phyloP scores from a whole-genome alignment of 495 filamentous ascomycete genomes.

The Copromyces sp. region DNA sequence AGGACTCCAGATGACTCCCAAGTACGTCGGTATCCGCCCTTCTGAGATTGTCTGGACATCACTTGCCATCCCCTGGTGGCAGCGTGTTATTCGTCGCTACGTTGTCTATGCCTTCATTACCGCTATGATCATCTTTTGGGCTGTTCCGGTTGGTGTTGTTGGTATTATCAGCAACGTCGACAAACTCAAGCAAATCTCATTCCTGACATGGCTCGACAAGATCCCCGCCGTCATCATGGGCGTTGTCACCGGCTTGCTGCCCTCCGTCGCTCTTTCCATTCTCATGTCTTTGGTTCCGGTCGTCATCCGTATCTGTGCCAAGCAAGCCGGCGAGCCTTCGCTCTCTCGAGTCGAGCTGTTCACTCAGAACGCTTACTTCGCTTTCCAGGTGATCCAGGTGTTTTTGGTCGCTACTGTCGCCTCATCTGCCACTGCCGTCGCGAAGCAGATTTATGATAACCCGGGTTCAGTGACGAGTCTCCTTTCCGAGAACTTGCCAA shows the following conservation, averaged over 20 bases:
- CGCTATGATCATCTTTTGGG: slow-evolving; percentile 89
- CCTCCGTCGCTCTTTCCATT: slow-evolving; percentile 65
- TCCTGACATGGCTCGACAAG: slow-evolving; percentile 61
- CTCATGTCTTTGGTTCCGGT: slow-evolving; percentile 88
- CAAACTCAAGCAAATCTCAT: slow-evolving; percentile 51
- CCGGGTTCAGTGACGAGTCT: slow-evolving; percentile 52
- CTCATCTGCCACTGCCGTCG: slow-evolving; percentile 60
- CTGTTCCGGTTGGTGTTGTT: slow-evolving; percentile 80
- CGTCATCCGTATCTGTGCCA: slow-evolving; percentile 67
- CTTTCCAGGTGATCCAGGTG: slow-evolving; percentile 84
- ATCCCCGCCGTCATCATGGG: slow-evolving; percentile 66
- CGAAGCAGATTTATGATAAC: slow-evolving; percentile 49
- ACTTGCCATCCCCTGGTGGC: slow-evolving; percentile 81
- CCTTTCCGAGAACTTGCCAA: slow-evolving; percentile 66
- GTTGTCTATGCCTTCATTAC: slow-evolving; percentile 59
- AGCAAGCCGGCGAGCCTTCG: slow-evolving; percentile 59
- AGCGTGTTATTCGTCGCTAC: slow-evolving; percentile 62
- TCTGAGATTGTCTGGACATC: slow-evolving; percentile 85
- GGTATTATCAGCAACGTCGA: slow-evolving; percentile 81
- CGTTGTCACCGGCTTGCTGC: slow-evolving; percentile 76
- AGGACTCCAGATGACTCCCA: slow-evolving; percentile 85
- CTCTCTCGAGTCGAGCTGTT: slow-evolving; percentile 63
- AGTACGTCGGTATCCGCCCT: slow-evolving; percentile 78
- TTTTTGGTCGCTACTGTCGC: slow-evolving; percentile 81
- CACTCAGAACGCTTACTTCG: slow-evolving; percentile 74